These are phyloP conservation scores for Aureobasidium leucospermi DNA, from an alignment of 2,329 filamentous ascomycete genomes.

Conservation along the genomic window DNA sequence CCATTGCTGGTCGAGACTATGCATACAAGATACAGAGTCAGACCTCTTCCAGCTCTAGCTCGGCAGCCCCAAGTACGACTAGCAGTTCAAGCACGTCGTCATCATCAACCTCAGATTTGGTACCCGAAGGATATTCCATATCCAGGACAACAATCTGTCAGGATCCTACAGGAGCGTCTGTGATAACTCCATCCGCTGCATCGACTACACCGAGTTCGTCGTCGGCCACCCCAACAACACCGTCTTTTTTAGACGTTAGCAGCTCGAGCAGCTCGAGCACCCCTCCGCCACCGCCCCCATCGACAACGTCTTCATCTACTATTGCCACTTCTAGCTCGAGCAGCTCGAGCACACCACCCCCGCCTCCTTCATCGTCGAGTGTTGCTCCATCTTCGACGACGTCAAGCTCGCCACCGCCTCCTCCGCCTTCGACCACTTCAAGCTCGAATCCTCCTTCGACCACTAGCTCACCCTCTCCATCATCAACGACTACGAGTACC, in stretches of 20 bases:
- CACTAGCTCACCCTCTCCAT: background rate
- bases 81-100: background rate
- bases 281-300: background rate
- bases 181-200: background rate
- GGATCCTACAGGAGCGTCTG: background rate
- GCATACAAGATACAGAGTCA: background rate
- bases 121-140: background rate
- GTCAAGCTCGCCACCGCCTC: background rate
- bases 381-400: background rate
- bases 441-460: background rate
- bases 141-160: background rate
- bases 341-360: too few species aligned
- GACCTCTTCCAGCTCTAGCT: background rate
- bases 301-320: background rate
- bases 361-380: background rate
- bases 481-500: background rate
- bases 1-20: background rate
- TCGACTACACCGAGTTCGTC: background rate
- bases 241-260: conserved; percentile 1
- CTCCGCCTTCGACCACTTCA: background rate
- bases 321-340: background rate
- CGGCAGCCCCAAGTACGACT: background rate
- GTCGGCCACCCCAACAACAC: background rate
- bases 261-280: background rate
- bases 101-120: conserved; percentile 1